phyloP scores from a whole-genome alignment of 2,329 filamentous ascomycete genomes.

The Keithomyces neogunnii region DNA sequence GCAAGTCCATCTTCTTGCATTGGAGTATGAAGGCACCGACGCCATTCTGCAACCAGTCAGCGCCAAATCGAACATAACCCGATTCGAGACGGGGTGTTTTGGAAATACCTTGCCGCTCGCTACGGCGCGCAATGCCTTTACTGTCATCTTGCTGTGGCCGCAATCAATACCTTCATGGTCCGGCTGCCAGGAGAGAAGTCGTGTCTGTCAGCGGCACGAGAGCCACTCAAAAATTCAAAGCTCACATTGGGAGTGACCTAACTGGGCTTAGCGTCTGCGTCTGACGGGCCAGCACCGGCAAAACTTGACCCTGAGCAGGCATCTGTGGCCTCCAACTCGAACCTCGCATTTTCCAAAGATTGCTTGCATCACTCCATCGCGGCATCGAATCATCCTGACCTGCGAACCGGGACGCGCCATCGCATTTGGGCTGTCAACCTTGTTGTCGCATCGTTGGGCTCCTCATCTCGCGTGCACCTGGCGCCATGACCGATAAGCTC shows the following conservation, averaged over 20 bases:
- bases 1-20: conserved; percentile 91
- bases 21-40: conserved; percentile 94
- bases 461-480: conserved; percentile 1
- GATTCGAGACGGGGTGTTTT: background rate
- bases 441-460: background rate
- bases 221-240: conserved; percentile 7
- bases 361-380: background rate
- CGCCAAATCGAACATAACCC: background rate
- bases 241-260: conserved; percentile 5
- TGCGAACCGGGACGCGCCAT: background rate
- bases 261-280: conserved; percentile 17
- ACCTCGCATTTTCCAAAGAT: conserved; percentile 12
- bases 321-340: conserved; percentile 3
- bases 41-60: conserved; percentile 62
- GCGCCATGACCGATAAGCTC: conserved; percentile 86
- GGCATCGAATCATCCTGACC: background rate
- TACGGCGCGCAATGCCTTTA: conserved; percentile 43
- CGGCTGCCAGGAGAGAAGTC: conserved; percentile 14
- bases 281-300: conserved; percentile 12
- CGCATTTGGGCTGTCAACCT: conserved; percentile 1
- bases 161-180: conserved; percentile 19
- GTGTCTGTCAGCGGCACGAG: background rate
- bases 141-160: conserved; percentile 40
- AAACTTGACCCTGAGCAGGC: conserved; percentile 7
- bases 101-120: conserved; percentile 42